Evolutionary conservation across 805 yeast genomes (phyloP).

Genomic region (Candida yuanshanica): DNA sequence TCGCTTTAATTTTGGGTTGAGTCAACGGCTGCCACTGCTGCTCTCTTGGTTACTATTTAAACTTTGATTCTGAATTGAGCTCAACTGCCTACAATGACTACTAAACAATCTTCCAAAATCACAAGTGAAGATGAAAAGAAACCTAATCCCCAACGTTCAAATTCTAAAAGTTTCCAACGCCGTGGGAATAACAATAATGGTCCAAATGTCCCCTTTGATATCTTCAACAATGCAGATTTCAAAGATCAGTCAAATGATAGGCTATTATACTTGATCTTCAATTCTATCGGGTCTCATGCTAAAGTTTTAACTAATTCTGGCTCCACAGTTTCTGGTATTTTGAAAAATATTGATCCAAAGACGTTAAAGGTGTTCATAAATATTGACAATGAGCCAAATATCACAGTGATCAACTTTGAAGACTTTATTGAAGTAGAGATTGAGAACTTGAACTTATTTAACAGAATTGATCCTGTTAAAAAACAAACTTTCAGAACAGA

Average conservation of each 20-base stretch:
- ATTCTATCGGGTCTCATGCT: constrained; percentile 54
- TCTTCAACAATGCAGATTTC: constrained; percentile 20
- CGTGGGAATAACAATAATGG: constrained; percentile 3
- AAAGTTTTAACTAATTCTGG: constrained; percentile 61
- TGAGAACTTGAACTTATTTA: constrained; percentile 25
- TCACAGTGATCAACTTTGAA: constrained; percentile 25
- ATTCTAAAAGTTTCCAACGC: constrained; percentile 10
- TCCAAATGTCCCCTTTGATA: background rate
- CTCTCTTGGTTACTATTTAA: too few relatives aligned
- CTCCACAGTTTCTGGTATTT: constrained; percentile 49
- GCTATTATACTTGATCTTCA: constrained; percentile 46
- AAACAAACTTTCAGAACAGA: constrained; percentile 82
- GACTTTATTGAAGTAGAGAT: constrained; percentile 38
- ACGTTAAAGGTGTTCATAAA: constrained; percentile 27
- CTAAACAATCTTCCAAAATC: constrained; percentile 5
- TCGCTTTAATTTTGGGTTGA: background rate
- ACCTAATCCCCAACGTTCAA: constrained; percentile 12
- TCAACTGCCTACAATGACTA: constrained; percentile 2
- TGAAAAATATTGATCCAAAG: constrained; percentile 50
- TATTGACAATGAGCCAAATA: constrained; percentile 26
- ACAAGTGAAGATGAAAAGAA: constrained; percentile 2
- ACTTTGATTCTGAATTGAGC: background rate
- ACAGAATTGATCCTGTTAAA: constrained; percentile 40
- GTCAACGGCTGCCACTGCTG: too few relatives aligned
- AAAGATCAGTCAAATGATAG: constrained; percentile 41